Evolutionary conservation across 352 stramenopile genomes (phyloP), one percentile per base, ranked within the genome.

Genomic region (Phytophthora aleatoria): DNA sequence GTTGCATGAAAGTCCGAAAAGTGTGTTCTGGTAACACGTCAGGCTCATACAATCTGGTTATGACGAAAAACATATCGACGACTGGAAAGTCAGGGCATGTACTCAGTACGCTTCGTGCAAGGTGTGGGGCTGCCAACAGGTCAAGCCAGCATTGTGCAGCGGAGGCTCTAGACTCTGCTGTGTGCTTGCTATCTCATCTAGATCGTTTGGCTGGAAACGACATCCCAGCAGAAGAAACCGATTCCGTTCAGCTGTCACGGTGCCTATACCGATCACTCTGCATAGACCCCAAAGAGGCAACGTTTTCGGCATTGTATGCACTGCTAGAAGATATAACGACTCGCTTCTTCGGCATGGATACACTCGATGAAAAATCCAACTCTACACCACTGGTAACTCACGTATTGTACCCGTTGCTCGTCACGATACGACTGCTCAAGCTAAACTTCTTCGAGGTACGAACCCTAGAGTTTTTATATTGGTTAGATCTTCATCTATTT

Each of bases 381-480:
- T 28, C 28, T 5, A 35, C 27, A 31, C 45, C 52, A 10, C 43
- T 64, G 15, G 60, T 84, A n/a, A 58, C 71, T 10, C 65, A 89
- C 24, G 56, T 88, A 1, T 45, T 95, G 26, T 96, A 95, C 38
- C 85, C 88, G 5, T 71, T 92, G 10, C 61, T 94, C 8, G 81
- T 94, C 20, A 80, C 80, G 13, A 70, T 94, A 44, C 79, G 83
- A 16, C 48, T 96, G 8, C 61, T 96, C 11, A 96, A 96, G 52
- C 61, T 94, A 4, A 96, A 96, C 69, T 91, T 96, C 44, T 96
- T 94, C 30, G 88, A 96, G 83, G 87, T 95, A 72, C 53, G 74
- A 33, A 36, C 41, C 0, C 41, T 3, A 11, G 3, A 10, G 8
- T 2, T 20, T 5, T 24, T 47, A 12, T 47, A 10, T 7, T 20